Conservation (phyloP, 108 stramenopile genomes). For the Fragilariopsis cylindrus region DNA sequence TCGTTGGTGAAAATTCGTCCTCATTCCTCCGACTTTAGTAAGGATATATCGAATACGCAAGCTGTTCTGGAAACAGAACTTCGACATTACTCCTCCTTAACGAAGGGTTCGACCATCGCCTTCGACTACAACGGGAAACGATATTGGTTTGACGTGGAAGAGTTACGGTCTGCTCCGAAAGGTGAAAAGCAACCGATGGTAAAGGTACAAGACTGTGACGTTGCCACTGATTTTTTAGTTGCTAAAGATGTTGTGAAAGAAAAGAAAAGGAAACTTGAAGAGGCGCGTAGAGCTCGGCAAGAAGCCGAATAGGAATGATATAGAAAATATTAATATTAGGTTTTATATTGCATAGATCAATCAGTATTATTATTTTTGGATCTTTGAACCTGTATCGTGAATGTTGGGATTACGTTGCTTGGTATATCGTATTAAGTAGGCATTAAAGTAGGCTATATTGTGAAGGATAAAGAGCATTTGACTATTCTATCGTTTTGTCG, state of each 20-base stretch:
- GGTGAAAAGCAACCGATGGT: constrained; percentile 76
- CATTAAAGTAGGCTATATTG: too few relatives aligned
- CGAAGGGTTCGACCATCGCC: constrained; percentile 78
- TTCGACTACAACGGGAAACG: constrained; percentile 81
- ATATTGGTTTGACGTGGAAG: constrained; percentile 90
- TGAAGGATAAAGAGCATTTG: too few relatives aligned
- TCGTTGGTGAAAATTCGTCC: constrained; percentile 80
- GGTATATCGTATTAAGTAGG: too few relatives aligned
- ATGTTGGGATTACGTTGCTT: too few relatives aligned
- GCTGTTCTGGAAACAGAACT: constrained; percentile 90
- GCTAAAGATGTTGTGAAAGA: constrained; percentile 55
- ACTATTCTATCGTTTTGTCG: too few relatives aligned
- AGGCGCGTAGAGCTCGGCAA: constrained; percentile 11
- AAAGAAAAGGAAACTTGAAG: constrained; percentile 16
- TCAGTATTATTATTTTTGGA: too few relatives aligned
- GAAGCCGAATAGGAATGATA: constrained; percentile 1
- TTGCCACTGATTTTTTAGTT: constrained; percentile 82
- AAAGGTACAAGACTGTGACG: constrained; percentile 89
- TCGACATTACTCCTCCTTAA: constrained; percentile 83
- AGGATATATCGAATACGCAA: constrained; percentile 79
- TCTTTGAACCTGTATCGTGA: too few relatives aligned
- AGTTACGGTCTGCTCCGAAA: constrained; percentile 77
- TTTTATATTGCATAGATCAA: background rate
- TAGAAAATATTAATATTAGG: background rate
- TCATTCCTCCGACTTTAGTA: constrained; percentile 62